phyloP scores from a whole-genome alignment of 345 rosid species.

The Eutrema japonicum region DNA sequence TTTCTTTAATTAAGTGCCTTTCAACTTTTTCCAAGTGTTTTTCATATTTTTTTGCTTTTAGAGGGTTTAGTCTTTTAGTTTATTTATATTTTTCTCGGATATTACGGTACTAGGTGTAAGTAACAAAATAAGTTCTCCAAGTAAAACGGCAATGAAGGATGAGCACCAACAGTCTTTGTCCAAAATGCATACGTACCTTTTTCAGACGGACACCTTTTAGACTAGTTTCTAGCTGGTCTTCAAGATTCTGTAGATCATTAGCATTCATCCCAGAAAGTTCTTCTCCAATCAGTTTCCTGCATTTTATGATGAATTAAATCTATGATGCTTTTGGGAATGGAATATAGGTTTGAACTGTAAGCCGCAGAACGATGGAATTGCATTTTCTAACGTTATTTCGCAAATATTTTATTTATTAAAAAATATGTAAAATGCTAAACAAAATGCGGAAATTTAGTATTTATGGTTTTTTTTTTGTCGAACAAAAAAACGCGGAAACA shows the following conservation, averaged over 20 bases:
- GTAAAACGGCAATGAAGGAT: background rate
- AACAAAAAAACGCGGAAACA: too few species aligned
- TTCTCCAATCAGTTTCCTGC: constrained; percentile 81
- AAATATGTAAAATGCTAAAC: too few species aligned
- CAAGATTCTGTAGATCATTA: constrained; percentile 76
- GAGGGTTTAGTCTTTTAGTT: background rate
- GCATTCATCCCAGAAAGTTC: constrained; percentile 70
- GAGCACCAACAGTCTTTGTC: background rate
- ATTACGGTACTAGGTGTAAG: background rate
- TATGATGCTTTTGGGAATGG: background rate
- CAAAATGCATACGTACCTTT: constrained; percentile 50
- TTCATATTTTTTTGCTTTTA: background rate
- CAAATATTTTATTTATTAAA: too few species aligned
- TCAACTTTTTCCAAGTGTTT: background rate
- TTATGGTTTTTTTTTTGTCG: too few species aligned
- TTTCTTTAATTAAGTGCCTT: background rate
- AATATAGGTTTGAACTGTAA: background rate
- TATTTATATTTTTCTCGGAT: background rate
- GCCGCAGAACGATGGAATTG: too few species aligned
- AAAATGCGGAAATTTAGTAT: too few species aligned
- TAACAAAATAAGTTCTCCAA: background rate
- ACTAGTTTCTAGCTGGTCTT: constrained; percentile 74
- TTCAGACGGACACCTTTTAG: constrained; percentile 62
- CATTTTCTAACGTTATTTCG: too few species aligned
- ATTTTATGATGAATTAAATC: constrained; percentile 9